Evolutionary conservation across 2,329 filamentous ascomycete species (phyloP).

Genomic region (Coniochaeta sp.): DNA sequence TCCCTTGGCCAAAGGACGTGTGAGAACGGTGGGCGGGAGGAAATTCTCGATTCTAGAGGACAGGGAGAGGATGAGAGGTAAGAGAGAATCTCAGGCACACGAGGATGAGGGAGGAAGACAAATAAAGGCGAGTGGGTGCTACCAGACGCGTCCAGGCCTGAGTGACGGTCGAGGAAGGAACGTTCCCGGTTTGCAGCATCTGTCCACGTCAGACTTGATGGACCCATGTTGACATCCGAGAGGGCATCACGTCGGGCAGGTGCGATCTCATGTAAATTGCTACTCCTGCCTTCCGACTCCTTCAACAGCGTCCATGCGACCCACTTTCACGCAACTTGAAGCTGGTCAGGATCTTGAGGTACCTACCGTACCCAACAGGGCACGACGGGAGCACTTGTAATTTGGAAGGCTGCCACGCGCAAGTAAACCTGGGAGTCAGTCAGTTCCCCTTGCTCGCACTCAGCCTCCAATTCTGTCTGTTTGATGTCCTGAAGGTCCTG

Average conservation of each 20-base stretch:
- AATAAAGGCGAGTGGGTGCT: neutral
- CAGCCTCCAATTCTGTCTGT: no score
- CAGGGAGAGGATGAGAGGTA: neutral
- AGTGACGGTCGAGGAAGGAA: neutral
- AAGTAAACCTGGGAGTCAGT: no score
- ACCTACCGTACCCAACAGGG: no score
- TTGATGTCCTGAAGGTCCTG: no score
- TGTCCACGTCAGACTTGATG: neutral
- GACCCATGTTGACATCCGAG: neutral
- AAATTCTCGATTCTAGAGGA: neutral
- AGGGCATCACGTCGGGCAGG: neutral
- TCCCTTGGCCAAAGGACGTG: neutral
- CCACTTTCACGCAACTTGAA: neutral
- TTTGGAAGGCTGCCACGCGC: neutral
- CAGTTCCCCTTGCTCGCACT: no score
- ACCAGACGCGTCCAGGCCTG: neutral
- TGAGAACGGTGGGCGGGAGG: neutral
- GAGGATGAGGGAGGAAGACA: neutral
- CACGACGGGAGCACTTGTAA: no score
- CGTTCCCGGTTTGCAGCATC: neutral
- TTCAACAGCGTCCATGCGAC: neutral
- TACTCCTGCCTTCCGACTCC: neutral
- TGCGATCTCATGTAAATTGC: constrained; percentile 4
- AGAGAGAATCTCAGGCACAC: neutral
- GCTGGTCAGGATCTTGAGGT: no score